These are phyloP conservation scores for Xylaria castorea DNA, from an alignment of 495 filamentous ascomycete genomes.

Conservation along the genomic window DNA sequence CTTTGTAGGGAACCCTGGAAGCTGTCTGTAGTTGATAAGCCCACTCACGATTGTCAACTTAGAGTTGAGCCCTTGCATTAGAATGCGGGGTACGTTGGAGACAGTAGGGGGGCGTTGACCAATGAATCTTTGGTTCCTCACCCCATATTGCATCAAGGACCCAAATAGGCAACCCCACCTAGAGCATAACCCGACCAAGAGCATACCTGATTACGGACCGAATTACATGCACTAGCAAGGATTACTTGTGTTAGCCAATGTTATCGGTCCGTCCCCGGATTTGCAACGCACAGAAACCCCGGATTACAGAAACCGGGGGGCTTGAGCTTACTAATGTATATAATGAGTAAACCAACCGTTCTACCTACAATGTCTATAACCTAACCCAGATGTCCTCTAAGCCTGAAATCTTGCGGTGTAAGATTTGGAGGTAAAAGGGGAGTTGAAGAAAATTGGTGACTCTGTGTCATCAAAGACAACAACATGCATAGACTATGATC, in stretches of 20 bases:
- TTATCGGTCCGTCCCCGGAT: slow-evolving; percentile 11
- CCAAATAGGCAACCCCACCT: not conserved
- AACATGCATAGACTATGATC: not conserved
- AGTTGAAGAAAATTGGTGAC: not conserved
- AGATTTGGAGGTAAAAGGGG: not conserved
- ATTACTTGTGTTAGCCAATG: not conserved
- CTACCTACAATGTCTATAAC: not conserved
- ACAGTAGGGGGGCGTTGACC: too few species aligned
- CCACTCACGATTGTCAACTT: not conserved
- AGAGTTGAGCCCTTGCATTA: not conserved
- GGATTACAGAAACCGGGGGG: not conserved
- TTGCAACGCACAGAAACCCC: not conserved
- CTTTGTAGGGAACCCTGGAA: not conserved
- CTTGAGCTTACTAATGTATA: not conserved
- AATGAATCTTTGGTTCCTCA: not conserved
- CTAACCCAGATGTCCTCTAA: not conserved
- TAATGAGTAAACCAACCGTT: not conserved
- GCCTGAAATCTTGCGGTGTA: not conserved
- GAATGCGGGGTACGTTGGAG: not conserved
- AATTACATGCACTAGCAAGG: not conserved
- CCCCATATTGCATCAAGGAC: not conserved
- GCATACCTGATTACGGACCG: not conserved
- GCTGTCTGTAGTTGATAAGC: not conserved
- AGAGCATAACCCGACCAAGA: not conserved
- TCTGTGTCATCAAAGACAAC: not conserved